These are phyloP conservation scores for Ustilago lituana DNA, from an alignment of 1,284 basidiomycete species.

Conservation along the genomic window DNA sequence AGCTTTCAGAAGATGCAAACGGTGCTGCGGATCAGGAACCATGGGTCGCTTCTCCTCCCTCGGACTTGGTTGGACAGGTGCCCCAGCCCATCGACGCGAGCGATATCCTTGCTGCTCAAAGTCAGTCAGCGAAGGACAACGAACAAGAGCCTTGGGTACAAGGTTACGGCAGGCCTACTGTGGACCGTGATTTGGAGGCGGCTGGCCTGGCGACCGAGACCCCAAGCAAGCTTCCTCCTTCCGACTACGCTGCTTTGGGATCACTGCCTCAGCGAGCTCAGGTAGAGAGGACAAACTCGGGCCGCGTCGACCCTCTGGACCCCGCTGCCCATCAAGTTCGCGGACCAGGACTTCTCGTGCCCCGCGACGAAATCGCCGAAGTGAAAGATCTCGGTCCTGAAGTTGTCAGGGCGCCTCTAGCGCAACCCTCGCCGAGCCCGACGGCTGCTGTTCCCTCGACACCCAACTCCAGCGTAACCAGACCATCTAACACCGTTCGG, in stretches of 20 bases:
- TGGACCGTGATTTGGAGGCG: slow-evolving; percentile 26
- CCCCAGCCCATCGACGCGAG: slow-evolving; percentile 39
- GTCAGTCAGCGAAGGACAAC: slow-evolving; percentile 9
- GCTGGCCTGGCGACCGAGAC: neutral
- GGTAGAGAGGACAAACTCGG: slow-evolving; percentile 48
- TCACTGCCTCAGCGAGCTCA: slow-evolving; percentile 42
- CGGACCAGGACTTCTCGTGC: slow-evolving; percentile 49
- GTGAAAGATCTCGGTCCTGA: slow-evolving; percentile 24
- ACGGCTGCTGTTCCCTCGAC: slow-evolving; percentile 4
- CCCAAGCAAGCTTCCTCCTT: slow-evolving; percentile 11
- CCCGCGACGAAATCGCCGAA: slow-evolving; percentile 49
- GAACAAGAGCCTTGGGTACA: slow-evolving; percentile 41
- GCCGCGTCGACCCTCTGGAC: slow-evolving; percentile 47
- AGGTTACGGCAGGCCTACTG: slow-evolving; percentile 29
- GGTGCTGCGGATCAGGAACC: slow-evolving; percentile 15
- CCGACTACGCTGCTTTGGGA: slow-evolving; percentile 26
- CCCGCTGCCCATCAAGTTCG: slow-evolving; percentile 47
- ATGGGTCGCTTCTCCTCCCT: slow-evolving; percentile 31
- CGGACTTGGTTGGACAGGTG: slow-evolving; percentile 29
- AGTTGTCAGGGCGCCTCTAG: slow-evolving; percentile 38
- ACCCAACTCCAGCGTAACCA: neutral
- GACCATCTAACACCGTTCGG: neutral
- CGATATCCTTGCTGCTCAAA: slow-evolving; percentile 27
- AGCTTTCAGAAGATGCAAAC: slow-evolving; percentile 24
- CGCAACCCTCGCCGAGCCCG: neutral